A percentile compares a stretch with the other conserved stretches of the same genome.
Evolutionary conservation across 208 protist genomes (phyloP).

Genomic region (Crithidia mellificae): DNA sequence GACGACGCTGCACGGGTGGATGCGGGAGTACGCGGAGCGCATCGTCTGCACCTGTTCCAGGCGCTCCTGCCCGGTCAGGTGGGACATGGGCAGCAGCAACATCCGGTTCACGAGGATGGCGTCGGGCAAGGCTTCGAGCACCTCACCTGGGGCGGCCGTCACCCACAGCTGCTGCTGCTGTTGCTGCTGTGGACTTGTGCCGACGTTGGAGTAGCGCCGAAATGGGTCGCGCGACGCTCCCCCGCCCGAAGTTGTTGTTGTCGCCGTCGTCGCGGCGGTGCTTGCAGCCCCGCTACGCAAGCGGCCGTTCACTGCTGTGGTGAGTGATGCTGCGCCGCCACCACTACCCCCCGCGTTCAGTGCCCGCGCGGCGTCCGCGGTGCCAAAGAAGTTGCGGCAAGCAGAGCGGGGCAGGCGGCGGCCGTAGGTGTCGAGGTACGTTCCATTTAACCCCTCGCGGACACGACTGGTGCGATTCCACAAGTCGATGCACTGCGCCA

Average conservation of each 20-base stretch:
- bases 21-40: conserved; percentile 44
- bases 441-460: neutral
- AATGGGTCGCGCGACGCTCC: conserved; percentile 7
- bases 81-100: conserved; percentile 35
- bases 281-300: no score
- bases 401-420: neutral
- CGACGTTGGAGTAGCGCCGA: conserved; percentile 8
- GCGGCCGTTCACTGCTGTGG: no score
- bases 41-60: conserved; percentile 20
- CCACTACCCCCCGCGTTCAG: neutral
- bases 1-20: conserved; percentile 71
- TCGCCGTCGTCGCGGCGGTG: neutral
- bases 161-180: conserved; percentile 17
- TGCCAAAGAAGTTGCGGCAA: neutral
- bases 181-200: conserved; percentile 7
- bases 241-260: neutral
- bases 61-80: conserved; percentile 36
- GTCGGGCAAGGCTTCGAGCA: conserved; percentile 29
- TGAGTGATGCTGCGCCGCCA: neutral
- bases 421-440: neutral
- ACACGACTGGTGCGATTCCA: conserved; percentile 28
- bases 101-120: conserved; percentile 40
- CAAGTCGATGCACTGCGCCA: conserved; percentile 42
- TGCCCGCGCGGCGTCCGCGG: neutral
- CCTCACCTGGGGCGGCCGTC: conserved; percentile 6